Percentiles rank a stretch among this genome's conserved stretches.
Conservation (phyloP, 2,329 filamentous ascomycete species). For the Elsinoe ampelina region DNA sequence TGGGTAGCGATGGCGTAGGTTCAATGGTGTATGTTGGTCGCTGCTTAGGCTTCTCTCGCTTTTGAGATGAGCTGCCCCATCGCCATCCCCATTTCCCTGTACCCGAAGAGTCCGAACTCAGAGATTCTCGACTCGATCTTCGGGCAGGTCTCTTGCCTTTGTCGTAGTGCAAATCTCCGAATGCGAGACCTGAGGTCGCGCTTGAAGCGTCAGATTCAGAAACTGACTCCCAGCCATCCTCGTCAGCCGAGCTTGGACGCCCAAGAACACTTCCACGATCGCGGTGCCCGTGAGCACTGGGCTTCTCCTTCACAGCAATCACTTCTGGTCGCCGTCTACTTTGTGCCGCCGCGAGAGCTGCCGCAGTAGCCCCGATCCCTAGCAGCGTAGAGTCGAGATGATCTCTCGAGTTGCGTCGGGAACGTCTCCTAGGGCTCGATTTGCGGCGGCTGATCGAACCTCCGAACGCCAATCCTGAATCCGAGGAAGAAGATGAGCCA, state of each 20-base stretch:
- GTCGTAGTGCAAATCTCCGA: conserved; percentile 39
- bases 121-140: conserved; percentile 42
- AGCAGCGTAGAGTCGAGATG: conserved; percentile 38
- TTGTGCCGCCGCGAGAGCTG: conserved; percentile 38
- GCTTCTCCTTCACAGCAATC: conserved; percentile 28
- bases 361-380: conserved; percentile 40
- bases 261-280: conserved; percentile 18
- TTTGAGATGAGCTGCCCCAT: conserved; percentile 42
- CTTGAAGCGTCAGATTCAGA: conserved; percentile 47
- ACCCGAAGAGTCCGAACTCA: conserved; percentile 45
- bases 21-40: conserved; percentile 7
- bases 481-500: conserved; percentile 36
- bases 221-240: conserved; percentile 52
- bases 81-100: conserved; percentile 52
- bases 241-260: conserved; percentile 31
- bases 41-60: conserved; percentile 27
- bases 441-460: conserved; percentile 18
- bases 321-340: conserved; percentile 26
- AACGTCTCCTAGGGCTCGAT: conserved; percentile 14
- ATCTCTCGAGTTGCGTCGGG: conserved; percentile 33
- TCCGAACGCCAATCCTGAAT: conserved; percentile 40
- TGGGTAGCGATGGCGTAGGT: neutral
- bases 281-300: conserved; percentile 18
- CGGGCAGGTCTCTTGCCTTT: conserved; percentile 28
- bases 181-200: conserved; percentile 51